These are phyloP conservation scores for Odonthalia washingtoniensis DNA, from an alignment of 31 red algal genomes.

Conservation along the genomic window DNA sequence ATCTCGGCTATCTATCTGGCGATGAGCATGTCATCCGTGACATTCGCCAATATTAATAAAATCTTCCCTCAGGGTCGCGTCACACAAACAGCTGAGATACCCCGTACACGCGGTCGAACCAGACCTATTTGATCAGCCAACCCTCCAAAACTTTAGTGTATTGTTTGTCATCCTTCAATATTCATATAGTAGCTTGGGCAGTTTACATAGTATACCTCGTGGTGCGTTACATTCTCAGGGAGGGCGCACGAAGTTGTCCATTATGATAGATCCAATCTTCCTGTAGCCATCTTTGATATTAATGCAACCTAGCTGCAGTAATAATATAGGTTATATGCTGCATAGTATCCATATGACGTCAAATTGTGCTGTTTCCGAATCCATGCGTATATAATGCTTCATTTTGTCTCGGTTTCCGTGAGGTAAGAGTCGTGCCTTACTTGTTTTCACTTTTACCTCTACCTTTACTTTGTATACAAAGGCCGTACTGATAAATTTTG, in stretches of 20 bases:
- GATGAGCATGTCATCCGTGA: no score
- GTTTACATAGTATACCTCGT: no score
- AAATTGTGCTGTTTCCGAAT: constrained; percentile 10
- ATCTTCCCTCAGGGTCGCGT: no score
- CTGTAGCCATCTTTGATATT: not conserved
- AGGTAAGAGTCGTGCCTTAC: not conserved
- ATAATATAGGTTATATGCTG: not conserved
- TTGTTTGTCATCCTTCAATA: not conserved
- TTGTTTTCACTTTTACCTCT: not conserved
- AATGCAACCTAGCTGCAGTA: not conserved
- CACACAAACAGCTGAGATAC: no score
- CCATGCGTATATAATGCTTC: not conserved
- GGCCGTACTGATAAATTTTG: not conserved
- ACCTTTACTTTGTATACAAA: constrained; percentile 1
- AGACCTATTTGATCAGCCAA: not conserved
- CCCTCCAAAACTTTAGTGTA: constrained; percentile 6
- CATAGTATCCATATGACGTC: not conserved
- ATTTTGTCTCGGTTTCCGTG: not conserved
- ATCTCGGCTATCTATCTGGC: no score
- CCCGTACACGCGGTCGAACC: no score
- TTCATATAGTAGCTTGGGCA: not conserved
- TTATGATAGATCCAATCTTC: not conserved
- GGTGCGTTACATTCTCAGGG: not conserved
- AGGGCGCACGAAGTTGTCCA: not conserved
- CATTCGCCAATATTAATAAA: no score